Percentiles rank a stretch among this genome's conserved stretches.
These are phyloP conservation scores for Mycena albidolilacea DNA, from an alignment of 768 basidiomycete genomes.

Conservation along the genomic window DNA sequence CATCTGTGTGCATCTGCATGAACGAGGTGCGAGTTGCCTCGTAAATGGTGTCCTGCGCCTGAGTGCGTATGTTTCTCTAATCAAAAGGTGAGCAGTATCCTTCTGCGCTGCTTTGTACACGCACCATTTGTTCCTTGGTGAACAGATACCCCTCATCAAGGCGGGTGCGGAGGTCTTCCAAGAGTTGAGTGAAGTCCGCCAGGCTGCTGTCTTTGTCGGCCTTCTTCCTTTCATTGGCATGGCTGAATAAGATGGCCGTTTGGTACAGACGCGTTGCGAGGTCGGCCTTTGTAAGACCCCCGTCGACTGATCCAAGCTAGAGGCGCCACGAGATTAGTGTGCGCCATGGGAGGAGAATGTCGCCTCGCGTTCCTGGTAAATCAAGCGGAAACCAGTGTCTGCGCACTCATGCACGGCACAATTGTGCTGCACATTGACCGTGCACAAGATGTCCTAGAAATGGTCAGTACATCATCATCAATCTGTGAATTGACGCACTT, in stretches of 20 bases:
- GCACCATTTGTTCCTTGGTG: conserved; percentile 13
- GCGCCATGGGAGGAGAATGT: neutral
- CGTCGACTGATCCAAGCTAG: conserved; percentile 5
- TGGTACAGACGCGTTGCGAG: neutral
- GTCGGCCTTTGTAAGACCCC: conserved; percentile 7
- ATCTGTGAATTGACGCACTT: too few relatives aligned
- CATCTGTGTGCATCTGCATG: conserved; percentile 7
- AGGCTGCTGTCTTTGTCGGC: neutral
- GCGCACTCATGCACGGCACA: too few relatives aligned
- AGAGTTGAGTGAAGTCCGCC: neutral
- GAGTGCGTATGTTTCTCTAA: conserved; percentile 2
- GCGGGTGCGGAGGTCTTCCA: conserved; percentile 9
- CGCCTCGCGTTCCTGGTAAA: too few relatives aligned
- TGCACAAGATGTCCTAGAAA: too few relatives aligned
- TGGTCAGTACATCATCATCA: too few relatives aligned
- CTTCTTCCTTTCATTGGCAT: neutral
- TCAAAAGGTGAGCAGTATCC: neutral
- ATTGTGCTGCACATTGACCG: too few relatives aligned
- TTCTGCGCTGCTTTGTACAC: too few relatives aligned
- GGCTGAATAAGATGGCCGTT: neutral
- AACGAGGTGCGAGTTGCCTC: conserved; percentile 3
- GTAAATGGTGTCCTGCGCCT: conserved; percentile 13
- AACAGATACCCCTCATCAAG: neutral
- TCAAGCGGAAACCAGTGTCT: too few relatives aligned
- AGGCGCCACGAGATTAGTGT: neutral